Percentiles rank a stretch among this genome's conserved stretches.
Conservation (phyloP, 345 rosid species). For the Ceriops zippeliana region DNA sequence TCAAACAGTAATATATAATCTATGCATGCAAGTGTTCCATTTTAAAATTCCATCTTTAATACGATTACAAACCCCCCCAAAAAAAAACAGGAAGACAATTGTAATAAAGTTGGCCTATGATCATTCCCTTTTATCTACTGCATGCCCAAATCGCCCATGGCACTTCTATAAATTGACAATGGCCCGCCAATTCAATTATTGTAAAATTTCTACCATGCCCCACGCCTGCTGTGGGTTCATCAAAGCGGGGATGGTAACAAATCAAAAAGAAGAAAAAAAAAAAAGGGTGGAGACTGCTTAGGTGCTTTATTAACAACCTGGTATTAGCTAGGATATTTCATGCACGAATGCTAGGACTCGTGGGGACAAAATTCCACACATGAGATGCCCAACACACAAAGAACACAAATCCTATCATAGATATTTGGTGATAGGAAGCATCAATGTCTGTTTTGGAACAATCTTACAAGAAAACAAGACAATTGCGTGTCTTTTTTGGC, state of each 20-base stretch:
- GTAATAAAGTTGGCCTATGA: neutral
- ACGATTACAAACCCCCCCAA: no score
- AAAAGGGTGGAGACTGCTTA: neutral
- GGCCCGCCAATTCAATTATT: slow-evolving; percentile 17
- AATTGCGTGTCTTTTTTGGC: neutral
- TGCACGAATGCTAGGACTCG: slow-evolving; percentile 16
- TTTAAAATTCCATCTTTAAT: neutral
- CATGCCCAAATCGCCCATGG: neutral
- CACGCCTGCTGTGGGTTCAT: slow-evolving; percentile 13
- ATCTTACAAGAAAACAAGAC: neutral
- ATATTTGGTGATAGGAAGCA: slow-evolving; percentile 16
- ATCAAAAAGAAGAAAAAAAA: neutral
- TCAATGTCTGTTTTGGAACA: neutral
- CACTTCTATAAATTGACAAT: neutral
- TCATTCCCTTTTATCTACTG: slow-evolving; percentile 14
- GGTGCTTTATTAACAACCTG: neutral
- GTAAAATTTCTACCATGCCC: neutral
- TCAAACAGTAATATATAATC: no score
- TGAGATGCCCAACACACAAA: slow-evolving; percentile 14
- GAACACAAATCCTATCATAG: slow-evolving; percentile 19
- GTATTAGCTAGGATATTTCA: slow-evolving; percentile 6
- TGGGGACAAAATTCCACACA: slow-evolving; percentile 15
- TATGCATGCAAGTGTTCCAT: neutral
- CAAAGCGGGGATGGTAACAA: neutral
- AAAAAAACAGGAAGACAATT: no score